These are phyloP conservation scores for Nymphaea colorata DNA, from an alignment of 164 flowering plant genomes.

Conservation along the genomic window DNA sequence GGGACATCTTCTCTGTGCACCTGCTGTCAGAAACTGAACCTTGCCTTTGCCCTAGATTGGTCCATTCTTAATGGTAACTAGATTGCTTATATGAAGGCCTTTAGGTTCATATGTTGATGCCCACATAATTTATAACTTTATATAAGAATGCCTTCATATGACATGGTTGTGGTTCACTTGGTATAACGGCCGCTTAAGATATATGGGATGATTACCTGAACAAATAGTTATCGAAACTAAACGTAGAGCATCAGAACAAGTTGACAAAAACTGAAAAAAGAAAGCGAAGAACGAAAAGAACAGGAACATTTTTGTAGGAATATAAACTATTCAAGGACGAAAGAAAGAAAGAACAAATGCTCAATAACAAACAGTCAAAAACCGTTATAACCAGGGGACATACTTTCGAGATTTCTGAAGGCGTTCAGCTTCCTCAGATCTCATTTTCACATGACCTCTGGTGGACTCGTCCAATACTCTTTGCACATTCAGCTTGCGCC, in stretches of 20 bases:
- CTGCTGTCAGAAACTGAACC: no score
- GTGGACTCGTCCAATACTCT: constrained; percentile 89
- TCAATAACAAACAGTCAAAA: neutral
- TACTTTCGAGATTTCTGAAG: constrained; percentile 76
- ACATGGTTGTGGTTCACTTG: neutral
- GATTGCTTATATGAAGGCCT: no score
- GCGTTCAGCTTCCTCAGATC: constrained; percentile 91
- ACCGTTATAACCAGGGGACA: constrained; percentile 8
- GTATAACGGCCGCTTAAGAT: neutral
- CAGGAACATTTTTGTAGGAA: neutral
- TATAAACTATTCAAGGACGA: no score
- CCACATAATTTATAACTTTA: neutral
- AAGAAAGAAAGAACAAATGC: neutral
- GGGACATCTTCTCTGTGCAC: no score
- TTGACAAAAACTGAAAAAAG: no score
- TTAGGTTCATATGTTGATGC: neutral
- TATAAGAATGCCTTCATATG: neutral
- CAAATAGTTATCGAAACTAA: neutral
- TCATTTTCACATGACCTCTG: constrained; percentile 85
- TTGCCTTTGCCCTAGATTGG: no score
- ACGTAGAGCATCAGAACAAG: neutral
- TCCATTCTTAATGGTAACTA: no score
- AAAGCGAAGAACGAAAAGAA: no score
- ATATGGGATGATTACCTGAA: neutral
- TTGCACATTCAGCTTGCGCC: constrained; percentile 91